Base-by-base conservation (phyloP, 345 rosid genomes). In the Cardamine chenopodiifolia region DNA sequence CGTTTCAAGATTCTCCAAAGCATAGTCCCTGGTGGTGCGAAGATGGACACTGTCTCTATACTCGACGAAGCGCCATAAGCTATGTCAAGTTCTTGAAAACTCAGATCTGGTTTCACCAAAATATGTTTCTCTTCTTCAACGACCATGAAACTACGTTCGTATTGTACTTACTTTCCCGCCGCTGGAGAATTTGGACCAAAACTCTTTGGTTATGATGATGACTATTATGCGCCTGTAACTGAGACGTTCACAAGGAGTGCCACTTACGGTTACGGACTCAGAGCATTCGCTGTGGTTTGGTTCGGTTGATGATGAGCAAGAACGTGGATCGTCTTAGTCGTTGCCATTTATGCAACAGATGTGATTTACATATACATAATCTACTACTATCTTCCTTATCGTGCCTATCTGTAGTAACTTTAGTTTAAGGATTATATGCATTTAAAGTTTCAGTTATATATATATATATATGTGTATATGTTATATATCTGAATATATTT, bases 41-140 rank as follows among this genome's bases (percentile, higher is more conserved):
- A 90, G 76, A 86, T 93, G 97, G 98, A 93, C 73, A 93, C 98
- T 0, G 97, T 87, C 31, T 89, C 97, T 29, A 89, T 93, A 97
- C 77, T 93, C 9, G 97, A 93, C 37, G 97, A 89, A 69, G 92
- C 97, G 92, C 97, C 67, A 93, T 93, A 34, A 80, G 85, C 17
- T 93, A 93, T 73, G 97, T 93, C n/a, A 90, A 93, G 89, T 85
- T 89, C 81, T 81, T 93, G 39, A 87, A 93, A 76, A 73, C 91
- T 2, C 97, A 89, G 85, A 86, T 93, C 52, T 76, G 85, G 83
- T 80, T 90, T 78, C 97, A 93, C 74, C 89, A 87, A 48, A 73
- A 83, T 44, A 55, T 86, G 77, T 70, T 85, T 68, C 59, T 76
- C 31, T 62, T 70, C 64, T 42, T 20, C 11, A 68, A 68, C 63